Evolutionary conservation across 768 basidiomycete genomes (phyloP), one percentile per base, ranked within the genome.

Genomic region (Cyathus striatus): DNA sequence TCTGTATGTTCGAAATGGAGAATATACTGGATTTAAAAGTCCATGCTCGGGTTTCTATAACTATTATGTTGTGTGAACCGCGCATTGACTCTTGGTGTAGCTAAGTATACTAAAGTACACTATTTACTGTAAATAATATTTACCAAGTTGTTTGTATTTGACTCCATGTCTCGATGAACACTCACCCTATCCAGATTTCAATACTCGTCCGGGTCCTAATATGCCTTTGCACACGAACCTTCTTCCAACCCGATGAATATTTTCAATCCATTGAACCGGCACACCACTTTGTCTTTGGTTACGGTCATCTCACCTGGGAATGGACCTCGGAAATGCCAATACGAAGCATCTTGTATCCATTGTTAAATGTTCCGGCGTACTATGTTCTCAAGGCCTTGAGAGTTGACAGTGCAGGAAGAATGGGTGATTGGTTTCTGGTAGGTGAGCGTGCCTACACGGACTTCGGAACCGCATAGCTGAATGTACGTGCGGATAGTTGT

Each of bases 201-300:
- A 43, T 83, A 23, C 42, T 53, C 17, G 54, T 80, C 49, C 80
- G 88, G 36, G 59, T 87, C 40, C 45, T 65, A 6, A 66, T 89
- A 35, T 84, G 90, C 0, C 57, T 94, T 23, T 63, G 67, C 30
- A 93, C 90, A 0, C 73, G 75, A 42, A 90, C 93, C 3, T 88
- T 86, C 66, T 98, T 98, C 60, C 94, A 97, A 60, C 93, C 96
- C 6, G 96, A 99, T 62, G 96, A 98, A 63, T 95, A 88, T 62
- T 97, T 86, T 54, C 96, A 99, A 58, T 78, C 92, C 5, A 74
- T 98, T 34, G 96, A 99, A 58, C 86, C 90, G 36, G 96, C 96
- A 0, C 88, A 98, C 60, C 73, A 73, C 43, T 64, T 83, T 33
- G 90, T 96, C 39, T 98, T 90, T 59, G 92, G 93, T 36, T 91